These are phyloP conservation scores for Trichosporon sp. DNA, from an alignment of 1,284 basidiomycete genomes.

Conservation along the genomic window DNA sequence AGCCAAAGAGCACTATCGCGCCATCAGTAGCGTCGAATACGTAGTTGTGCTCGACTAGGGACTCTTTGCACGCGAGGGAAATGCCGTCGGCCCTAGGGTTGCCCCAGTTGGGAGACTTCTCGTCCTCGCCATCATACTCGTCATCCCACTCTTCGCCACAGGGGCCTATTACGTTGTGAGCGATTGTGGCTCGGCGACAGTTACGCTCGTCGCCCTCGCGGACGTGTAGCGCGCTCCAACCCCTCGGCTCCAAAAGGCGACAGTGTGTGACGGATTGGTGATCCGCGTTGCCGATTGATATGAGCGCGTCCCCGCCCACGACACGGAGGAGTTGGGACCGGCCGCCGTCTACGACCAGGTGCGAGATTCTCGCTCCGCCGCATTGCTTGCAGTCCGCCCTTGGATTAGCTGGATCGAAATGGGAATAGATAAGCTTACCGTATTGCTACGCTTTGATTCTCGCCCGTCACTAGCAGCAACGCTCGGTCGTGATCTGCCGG, in stretches of 20 bases:
- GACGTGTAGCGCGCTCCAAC: constrained; percentile 49
- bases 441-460: constrained; percentile 37
- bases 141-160: constrained; percentile 50
- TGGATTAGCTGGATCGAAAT: constrained; percentile 3
- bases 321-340: constrained; percentile 44
- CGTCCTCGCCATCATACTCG: constrained; percentile 44
- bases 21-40: constrained; percentile 49
- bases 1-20: constrained; percentile 48
- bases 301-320: constrained; percentile 40
- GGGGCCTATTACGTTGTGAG: constrained; percentile 47
- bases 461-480: constrained; percentile 40
- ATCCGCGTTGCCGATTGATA: constrained; percentile 47
- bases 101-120: constrained; percentile 37
- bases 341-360: constrained; percentile 47
- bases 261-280: constrained; percentile 43
- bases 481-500: constrained; percentile 36
- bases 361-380: constrained; percentile 31
- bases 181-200: constrained; percentile 36
- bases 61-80: constrained; percentile 48
- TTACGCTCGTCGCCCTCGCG: constrained; percentile 46
- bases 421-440: constrained; percentile 20
- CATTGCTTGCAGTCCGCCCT: constrained; percentile 48
- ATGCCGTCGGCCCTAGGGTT: constrained; percentile 48
- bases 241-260: constrained; percentile 47
- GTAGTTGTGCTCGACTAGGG: constrained; percentile 43